Base-by-base conservation (phyloP, 495 filamentous ascomycete species). In the Glarea lozoyensis region DNA sequence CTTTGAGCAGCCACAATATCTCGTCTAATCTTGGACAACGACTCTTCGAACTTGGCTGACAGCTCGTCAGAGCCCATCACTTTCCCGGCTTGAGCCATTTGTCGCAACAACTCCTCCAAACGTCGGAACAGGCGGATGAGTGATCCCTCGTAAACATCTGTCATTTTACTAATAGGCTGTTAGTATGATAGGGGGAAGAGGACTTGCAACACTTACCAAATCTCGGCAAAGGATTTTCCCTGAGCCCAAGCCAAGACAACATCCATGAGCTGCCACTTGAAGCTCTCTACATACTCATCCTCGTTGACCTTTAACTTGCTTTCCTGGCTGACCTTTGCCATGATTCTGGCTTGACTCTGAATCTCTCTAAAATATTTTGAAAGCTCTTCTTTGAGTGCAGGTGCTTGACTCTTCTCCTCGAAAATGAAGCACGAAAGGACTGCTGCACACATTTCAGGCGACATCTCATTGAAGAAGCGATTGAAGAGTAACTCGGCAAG, bases 31-130 rank as follows among this genome's bases (percentile, higher is more conserved):
- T 94, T 93, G 35, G 68, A 66, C 53, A 98, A 65, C 24, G 84
- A 79, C 42, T 75, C 67, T 60, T 94, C 87, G 53, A 98, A 98
- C 58, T 86, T 97, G 54, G 78, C 66, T 60, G 88, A 80, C 40
- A 98, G 70, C 45, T 96, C 92, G 49, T 94, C 84, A 58, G 81
- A 94, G 41, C 92, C 92, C 93, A 98, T 98, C 40, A 94, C 89
- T 64, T 94, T 95, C 49, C 83, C 76, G 30, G 87, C 92, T 64
- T 95, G 84, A n/a, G 84, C 90, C 77, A 97, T 94, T 63, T 98
- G 92, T 49, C 93, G 75, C n/a, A 98, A 68, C 39, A 94, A 73
- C 66, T 98, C 92, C 63, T 98, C 93, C 25, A 98, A 67, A 16
- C 93, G 83, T 37, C 92, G 81, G 76, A 98, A 97, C 37, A 96